Evolutionary conservation across 2,329 filamentous ascomycete species (phyloP).

Genomic region (Aspergillus sclerotialis): DNA sequence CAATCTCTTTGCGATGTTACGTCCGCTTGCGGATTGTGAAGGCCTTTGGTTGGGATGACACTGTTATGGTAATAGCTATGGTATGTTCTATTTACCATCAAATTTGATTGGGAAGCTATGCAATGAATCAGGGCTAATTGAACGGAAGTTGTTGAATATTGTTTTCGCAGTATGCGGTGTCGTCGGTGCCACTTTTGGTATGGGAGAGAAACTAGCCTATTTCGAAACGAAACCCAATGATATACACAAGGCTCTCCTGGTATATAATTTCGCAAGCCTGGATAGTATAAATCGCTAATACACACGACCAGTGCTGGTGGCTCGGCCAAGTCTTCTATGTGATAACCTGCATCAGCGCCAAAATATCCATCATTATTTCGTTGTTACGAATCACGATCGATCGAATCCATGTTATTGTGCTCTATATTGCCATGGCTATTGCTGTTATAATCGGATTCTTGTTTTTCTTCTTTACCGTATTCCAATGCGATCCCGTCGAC

Average conservation of each 20-base stretch:
- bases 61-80: conserved; percentile 23
- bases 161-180: conserved; percentile 21
- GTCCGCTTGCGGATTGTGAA: conserved; percentile 35
- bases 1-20: conserved; percentile 33
- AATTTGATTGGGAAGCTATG: too few relatives aligned
- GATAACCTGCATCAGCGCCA: conserved; percentile 39
- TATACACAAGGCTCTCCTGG: conserved; percentile 16
- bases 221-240: conserved; percentile 13
- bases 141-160: conserved; percentile 16
- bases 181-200: conserved; percentile 16
- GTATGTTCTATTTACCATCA: conserved; percentile 8
- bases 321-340: conserved; percentile 48
- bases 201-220: conserved; percentile 14
- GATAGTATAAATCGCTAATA: background rate
- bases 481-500: conserved; percentile 44
- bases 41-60: conserved; percentile 31
- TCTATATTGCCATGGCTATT: conserved; percentile 38
- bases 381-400: conserved; percentile 44
- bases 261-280: conserved; percentile 6
- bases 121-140: background rate
- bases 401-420: conserved; percentile 39
- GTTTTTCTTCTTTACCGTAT: conserved; percentile 44
- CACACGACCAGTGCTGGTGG: conserved; percentile 35
- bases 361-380: conserved; percentile 46
- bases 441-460: conserved; percentile 37